Percentiles rank a stretch among this genome's conserved stretches.
Conservation (phyloP, 305 asterid species). For the Coffea humblotiana region DNA sequence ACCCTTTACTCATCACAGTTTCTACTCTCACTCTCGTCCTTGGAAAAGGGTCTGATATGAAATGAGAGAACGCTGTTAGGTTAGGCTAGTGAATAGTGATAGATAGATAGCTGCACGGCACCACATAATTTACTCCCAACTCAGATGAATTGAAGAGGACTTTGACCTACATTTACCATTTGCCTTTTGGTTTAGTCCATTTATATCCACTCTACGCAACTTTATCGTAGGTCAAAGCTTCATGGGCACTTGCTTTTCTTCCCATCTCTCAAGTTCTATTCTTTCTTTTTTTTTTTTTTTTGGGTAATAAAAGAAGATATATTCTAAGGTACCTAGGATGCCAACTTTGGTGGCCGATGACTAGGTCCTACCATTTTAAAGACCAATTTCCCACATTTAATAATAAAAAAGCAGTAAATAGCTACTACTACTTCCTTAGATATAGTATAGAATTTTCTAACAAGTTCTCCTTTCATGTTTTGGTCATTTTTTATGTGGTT, state of each 20-base stretch:
- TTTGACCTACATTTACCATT: conserved; percentile 19
- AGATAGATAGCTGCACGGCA: neutral
- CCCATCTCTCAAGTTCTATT: neutral
- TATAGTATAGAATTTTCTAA: neutral
- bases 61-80: conserved; percentile 31
- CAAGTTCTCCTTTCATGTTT: too few species aligned
- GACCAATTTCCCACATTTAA: neutral
- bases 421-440: neutral
- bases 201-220: neutral
- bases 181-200: neutral
- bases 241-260: conserved; percentile 9
- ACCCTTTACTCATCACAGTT: neutral
- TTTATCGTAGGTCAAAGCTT: conserved; percentile 24
- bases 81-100: neutral
- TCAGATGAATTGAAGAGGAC: neutral
- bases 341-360: conserved; percentile 29
- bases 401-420: neutral
- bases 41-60: conserved; percentile 53
- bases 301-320: neutral
- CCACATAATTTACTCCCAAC: neutral
- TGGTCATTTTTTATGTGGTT: too few species aligned
- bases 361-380: conserved; percentile 15
- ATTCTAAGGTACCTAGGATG: conserved; percentile 27
- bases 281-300: too few species aligned
- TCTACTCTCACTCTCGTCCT: conserved; percentile 24